A percentile compares a stretch with the other conserved stretches of the same genome.
phyloP scores from a whole-genome alignment of 495 filamentous ascomycete species.

The Aspergillus haitiensis region DNA sequence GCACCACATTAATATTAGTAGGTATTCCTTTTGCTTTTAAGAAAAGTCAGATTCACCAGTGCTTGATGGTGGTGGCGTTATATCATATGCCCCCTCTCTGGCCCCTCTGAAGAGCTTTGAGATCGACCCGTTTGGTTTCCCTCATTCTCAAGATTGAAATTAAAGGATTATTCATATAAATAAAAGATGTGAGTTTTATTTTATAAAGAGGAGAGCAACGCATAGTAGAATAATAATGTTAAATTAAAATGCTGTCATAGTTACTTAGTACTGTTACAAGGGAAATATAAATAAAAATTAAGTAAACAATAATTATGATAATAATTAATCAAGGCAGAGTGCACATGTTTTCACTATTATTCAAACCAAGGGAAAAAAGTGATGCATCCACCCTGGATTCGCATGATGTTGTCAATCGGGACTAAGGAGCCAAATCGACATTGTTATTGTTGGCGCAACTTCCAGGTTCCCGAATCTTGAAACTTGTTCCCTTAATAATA shows the following conservation, averaged over 20 bases:
- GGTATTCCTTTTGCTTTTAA: neutral
- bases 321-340: constrained; percentile 1
- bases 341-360: constrained; percentile 6
- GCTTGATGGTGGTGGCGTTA: neutral
- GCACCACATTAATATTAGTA: constrained; percentile 1
- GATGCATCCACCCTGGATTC: constrained; percentile 24
- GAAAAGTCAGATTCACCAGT: neutral
- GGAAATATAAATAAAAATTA: neutral
- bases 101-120: neutral
- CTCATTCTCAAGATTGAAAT: neutral
- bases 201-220: no score
- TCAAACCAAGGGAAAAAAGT: constrained; percentile 12
- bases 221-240: neutral
- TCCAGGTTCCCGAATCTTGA: constrained; percentile 12
- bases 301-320: constrained; percentile 5
- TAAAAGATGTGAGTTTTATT: no score
- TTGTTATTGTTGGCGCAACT: constrained; percentile 19
- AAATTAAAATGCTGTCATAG: constrained; percentile 3
- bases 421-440: constrained; percentile 19
- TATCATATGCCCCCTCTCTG: neutral
- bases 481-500: constrained; percentile 19
- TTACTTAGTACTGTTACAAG: neutral
- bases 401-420: constrained; percentile 18
- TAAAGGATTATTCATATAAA: neutral
- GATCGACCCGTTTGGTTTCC: constrained; percentile 1